Conservation (phyloP, 768 basidiomycete genomes). For the Pleurotus salmoneostramineus region DNA sequence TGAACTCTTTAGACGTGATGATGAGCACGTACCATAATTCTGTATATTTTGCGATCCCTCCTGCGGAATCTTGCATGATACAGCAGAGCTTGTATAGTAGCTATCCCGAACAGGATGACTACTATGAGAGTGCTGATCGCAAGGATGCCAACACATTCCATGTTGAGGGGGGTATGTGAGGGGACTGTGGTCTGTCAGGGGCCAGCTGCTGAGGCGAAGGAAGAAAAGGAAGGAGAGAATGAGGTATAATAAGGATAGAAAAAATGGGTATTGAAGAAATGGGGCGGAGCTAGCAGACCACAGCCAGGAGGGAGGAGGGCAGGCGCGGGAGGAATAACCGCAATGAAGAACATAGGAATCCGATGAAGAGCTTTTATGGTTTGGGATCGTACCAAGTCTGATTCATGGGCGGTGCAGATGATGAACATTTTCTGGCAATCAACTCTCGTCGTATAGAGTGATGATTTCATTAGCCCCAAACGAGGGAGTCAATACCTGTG, state of each 20-base stretch:
- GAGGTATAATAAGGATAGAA: background rate
- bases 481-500: background rate
- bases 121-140: background rate
- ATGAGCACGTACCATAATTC: background rate
- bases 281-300: background rate
- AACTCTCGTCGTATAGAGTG: background rate
- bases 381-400: no score
- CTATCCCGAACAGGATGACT: conserved; percentile 2
- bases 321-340: background rate
- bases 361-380: background rate
- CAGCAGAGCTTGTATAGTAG: background rate
- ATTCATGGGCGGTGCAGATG: background rate
- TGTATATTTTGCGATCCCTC: background rate
- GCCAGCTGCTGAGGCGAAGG: background rate
- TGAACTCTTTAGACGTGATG: background rate
- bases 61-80: conserved; percentile 3
- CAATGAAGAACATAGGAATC: background rate
- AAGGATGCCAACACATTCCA: background rate
- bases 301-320: background rate
- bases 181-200: background rate
- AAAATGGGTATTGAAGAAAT: background rate
- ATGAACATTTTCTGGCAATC: background rate
- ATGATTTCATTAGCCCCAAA: background rate
- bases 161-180: background rate
- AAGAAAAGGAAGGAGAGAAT: background rate